Percentiles rank a stretch among this genome's conserved stretches.
Conservation (phyloP, 768 basidiomycete species). For the Boletus reticuloceps region DNA sequence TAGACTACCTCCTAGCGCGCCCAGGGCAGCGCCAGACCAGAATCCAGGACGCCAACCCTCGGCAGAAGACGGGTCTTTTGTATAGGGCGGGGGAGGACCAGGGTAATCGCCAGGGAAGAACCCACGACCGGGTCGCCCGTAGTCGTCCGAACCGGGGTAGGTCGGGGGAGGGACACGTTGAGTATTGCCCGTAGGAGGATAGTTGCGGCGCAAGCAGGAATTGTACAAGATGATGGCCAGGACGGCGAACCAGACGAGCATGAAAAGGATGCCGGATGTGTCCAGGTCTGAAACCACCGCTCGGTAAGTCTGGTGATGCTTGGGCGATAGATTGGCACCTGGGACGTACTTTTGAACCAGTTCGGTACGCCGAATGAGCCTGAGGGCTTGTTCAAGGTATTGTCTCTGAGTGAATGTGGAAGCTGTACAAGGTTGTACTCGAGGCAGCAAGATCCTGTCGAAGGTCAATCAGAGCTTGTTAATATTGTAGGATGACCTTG, state of each 20-base stretch:
- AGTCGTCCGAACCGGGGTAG: slow-evolving; percentile 29
- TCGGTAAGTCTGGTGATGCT: background rate
- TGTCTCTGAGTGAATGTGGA: slow-evolving; percentile 36
- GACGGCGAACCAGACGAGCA: slow-evolving; percentile 53
- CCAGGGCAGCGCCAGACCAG: slow-evolving; percentile 79
- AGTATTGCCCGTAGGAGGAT: slow-evolving; percentile 31
- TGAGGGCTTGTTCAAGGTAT: slow-evolving; percentile 11
- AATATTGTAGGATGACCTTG: background rate
- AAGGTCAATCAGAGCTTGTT: background rate
- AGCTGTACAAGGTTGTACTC: slow-evolving; percentile 80
- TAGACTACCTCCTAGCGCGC: slow-evolving; percentile 63
- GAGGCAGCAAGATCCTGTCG: slow-evolving; percentile 78
- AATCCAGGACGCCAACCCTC: slow-evolving; percentile 69
- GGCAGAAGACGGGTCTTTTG: slow-evolving; percentile 32
- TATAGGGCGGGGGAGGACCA: slow-evolving; percentile 59
- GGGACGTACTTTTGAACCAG: slow-evolving; percentile 24
- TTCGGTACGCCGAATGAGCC: slow-evolving; percentile 3
- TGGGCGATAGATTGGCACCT: background rate
- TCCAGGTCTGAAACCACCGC: slow-evolving; percentile 40
- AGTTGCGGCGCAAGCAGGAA: slow-evolving; percentile 45
- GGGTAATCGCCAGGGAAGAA: slow-evolving; percentile 54
- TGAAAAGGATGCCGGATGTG: slow-evolving; percentile 49
- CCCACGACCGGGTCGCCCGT: slow-evolving; percentile 31
- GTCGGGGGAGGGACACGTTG: slow-evolving; percentile 24
- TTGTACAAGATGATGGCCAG: slow-evolving; percentile 55